Conservation (phyloP, 345 rosid species). For the Corchorus olitorius region DNA sequence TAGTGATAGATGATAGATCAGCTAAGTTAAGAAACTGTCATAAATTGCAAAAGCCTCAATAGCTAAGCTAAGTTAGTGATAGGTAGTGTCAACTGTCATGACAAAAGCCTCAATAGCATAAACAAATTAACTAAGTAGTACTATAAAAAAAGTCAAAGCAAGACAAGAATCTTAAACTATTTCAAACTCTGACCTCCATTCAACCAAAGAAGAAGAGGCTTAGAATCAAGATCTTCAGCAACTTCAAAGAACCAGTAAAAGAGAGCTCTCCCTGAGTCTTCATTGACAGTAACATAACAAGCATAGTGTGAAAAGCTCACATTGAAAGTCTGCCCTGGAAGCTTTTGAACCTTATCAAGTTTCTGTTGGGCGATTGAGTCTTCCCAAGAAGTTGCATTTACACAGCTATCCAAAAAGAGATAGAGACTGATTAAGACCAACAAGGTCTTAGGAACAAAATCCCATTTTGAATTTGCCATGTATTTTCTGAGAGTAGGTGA, state of each 20-base stretch:
- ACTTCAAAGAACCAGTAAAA: slow-evolving; percentile 91
- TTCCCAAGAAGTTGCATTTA: slow-evolving; percentile 14
- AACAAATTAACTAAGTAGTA: background rate
- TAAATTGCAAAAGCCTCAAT: too few relatives aligned
- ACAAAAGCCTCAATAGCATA: too few relatives aligned
- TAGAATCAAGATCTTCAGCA: slow-evolving; percentile 66
- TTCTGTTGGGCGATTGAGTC: slow-evolving; percentile 49
- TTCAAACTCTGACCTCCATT: slow-evolving; percentile 57
- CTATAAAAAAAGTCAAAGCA: background rate
- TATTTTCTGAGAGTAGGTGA: background rate
- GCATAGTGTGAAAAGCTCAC: slow-evolving; percentile 71
- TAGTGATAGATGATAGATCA: too few relatives aligned
- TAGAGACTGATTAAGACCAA: slow-evolving; percentile 11
- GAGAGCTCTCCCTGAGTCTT: slow-evolving; percentile 67
- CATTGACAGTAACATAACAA: slow-evolving; percentile 70
- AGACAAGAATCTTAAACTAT: background rate
- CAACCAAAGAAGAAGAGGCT: slow-evolving; percentile 92
- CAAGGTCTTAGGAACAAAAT: slow-evolving; percentile 4
- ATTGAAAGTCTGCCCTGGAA: slow-evolving; percentile 74
- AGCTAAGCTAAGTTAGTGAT: too few relatives aligned
- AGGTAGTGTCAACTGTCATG: too few relatives aligned
- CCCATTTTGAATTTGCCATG: slow-evolving; percentile 8
- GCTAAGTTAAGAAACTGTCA: too few relatives aligned
- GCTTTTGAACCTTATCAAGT: slow-evolving; percentile 56
- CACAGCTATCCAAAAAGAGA: slow-evolving; percentile 33